phyloP scores from a whole-genome alignment of 2,329 filamentous ascomycete genomes.

The Aspergillus floridensis region DNA sequence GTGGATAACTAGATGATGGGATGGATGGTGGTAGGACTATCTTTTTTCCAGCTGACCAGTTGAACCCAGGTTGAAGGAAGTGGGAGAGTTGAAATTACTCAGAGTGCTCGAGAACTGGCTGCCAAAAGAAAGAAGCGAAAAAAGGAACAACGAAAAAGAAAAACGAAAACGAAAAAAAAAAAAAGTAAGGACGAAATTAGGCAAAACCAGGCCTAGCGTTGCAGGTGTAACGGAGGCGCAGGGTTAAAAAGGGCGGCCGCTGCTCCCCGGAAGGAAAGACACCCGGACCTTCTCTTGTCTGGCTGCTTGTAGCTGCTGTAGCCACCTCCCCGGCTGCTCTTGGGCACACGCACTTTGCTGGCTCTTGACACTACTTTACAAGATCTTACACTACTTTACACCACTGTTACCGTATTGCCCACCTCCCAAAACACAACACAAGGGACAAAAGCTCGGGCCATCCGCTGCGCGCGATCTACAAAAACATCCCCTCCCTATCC shows the following conservation, averaged over 20 bases:
- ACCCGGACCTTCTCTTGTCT: conserved; percentile 16
- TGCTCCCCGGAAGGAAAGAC: conserved; percentile 19
- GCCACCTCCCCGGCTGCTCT: conserved; percentile 12
- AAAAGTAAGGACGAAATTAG: background rate
- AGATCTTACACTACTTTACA: background rate
- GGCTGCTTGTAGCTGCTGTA: conserved; percentile 7
- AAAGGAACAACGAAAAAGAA: background rate
- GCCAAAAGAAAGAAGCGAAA: background rate
- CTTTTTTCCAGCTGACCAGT: background rate
- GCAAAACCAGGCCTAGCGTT: conserved; percentile 21
- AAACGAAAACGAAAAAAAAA: conserved; percentile 10
- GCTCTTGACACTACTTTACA: background rate
- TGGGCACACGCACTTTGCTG: conserved; percentile 21
- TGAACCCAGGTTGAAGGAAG: background rate
- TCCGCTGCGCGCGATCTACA: conserved; percentile 13
- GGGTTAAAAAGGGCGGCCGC: conserved; percentile 39
- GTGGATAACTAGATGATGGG: too few species aligned
- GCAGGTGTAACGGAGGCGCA: conserved; percentile 19
- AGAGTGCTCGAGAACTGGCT: too few species aligned
- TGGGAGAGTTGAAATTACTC: background rate
- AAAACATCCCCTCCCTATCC: conserved; percentile 2
- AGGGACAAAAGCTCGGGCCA: conserved; percentile 17
- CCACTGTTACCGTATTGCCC: background rate
- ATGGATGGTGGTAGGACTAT: too few species aligned
- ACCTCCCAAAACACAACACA: background rate